Evolutionary conservation across 2,329 filamentous ascomycete species (phyloP).

Genomic region (Epichloe gansuensis): DNA sequence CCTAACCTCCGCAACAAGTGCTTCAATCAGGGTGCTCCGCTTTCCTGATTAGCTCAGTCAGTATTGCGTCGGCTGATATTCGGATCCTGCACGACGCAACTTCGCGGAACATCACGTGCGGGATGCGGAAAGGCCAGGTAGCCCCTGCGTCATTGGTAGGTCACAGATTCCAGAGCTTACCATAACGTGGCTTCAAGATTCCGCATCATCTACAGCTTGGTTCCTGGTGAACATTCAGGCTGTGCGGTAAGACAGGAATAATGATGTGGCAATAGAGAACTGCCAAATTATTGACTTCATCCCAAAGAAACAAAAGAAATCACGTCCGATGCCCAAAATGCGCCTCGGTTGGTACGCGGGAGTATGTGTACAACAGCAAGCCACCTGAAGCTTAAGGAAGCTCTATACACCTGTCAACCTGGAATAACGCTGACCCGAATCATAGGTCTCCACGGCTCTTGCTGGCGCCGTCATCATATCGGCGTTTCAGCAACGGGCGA

Average conservation of each 20-base stretch:
- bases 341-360: slow-evolving; percentile 48
- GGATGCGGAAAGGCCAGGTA: neutral
- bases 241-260: neutral
- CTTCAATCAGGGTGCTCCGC: no score
- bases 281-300: neutral
- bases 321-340: slow-evolving; percentile 32
- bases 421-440: slow-evolving; percentile 10
- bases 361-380: slow-evolving; percentile 30
- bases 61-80: neutral
- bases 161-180: neutral
- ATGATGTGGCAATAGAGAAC: slow-evolving; percentile 3
- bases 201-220: neutral
- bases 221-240: neutral
- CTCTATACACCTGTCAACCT: slow-evolving; percentile 3
- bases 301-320: neutral
- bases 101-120: slow-evolving; percentile 2
- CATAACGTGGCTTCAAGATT: slow-evolving; percentile 7
- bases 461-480: slow-evolving; percentile 76
- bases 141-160: slow-evolving; percentile 1
- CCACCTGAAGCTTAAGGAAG: neutral
- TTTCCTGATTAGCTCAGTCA: no score
- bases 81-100: neutral
- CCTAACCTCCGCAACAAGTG: no score
- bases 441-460: slow-evolving; percentile 66
- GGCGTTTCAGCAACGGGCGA: slow-evolving; percentile 87